A percentile compares a stretch with the other conserved stretches of the same genome.
phyloP scores from a whole-genome alignment of 2,329 filamentous ascomycete species.

The Aspergillus sp. region DNA sequence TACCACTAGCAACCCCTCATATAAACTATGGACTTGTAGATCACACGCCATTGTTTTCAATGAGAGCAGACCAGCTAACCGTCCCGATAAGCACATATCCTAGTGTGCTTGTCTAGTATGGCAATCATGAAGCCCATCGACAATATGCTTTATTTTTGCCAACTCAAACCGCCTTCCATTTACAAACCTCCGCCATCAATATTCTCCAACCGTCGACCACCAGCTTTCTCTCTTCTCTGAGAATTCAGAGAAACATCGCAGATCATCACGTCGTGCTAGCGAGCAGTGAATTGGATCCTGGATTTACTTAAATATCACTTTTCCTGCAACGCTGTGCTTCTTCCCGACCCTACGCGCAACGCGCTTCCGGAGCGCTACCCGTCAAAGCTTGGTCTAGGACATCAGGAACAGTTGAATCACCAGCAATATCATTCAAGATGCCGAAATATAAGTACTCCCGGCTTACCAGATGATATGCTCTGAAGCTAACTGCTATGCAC shows the following conservation, averaged over 20 bases:
- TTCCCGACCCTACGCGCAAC: constrained; percentile 10
- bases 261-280: neutral
- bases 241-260: neutral
- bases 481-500: constrained; percentile 44
- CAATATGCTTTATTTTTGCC: neutral
- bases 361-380: constrained; percentile 12
- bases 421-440: constrained; percentile 51
- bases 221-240: neutral
- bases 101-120: too few species aligned
- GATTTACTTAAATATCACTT: neutral
- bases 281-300: neutral
- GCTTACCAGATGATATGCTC: constrained; percentile 2
- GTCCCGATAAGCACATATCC: too few species aligned
- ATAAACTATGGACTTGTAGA: neutral
- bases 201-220: neutral
- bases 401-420: constrained; percentile 2
- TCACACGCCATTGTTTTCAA: neutral
- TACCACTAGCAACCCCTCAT: too few species aligned
- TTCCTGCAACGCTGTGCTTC: neutral
- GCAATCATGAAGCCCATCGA: too few species aligned
- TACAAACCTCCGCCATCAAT: neutral
- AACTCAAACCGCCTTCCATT: neutral
- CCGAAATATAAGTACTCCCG: constrained; percentile 67
- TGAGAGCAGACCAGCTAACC: neutral
- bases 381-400: constrained; percentile 4